Percentiles rank a stretch among this genome's conserved stretches.
phyloP scores from a whole-genome alignment of 805 yeast genomes.

The Aciculoconidium aculeatum region DNA sequence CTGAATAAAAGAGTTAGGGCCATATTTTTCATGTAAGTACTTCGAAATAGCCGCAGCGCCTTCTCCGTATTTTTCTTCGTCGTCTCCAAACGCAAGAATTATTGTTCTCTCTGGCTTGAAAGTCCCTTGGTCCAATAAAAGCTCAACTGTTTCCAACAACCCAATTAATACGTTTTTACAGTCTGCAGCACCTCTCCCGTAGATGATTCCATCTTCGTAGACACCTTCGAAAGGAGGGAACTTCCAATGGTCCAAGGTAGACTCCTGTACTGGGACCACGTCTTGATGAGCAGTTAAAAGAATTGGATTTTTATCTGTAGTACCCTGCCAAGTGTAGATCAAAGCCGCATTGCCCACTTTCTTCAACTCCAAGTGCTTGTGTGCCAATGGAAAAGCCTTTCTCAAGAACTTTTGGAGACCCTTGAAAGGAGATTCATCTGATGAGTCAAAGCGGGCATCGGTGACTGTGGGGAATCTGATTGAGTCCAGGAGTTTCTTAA shows the following conservation, averaged over 20 bases:
- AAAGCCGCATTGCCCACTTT: constrained; percentile 32
- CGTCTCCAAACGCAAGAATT: constrained; percentile 45
- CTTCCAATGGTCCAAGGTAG: constrained; percentile 33
- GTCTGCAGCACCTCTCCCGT: constrained; percentile 33
- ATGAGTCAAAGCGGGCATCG: constrained; percentile 20
- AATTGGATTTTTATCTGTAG: constrained; percentile 26
- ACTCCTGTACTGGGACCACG: constrained; percentile 37
- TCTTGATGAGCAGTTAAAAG: constrained; percentile 37
- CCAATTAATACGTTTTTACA: constrained; percentile 41
- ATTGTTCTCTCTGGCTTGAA: constrained; percentile 41
- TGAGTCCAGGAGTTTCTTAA: constrained; percentile 20
- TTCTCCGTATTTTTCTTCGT: constrained; percentile 42
- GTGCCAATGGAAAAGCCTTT: constrained; percentile 27
- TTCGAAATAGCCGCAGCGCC: constrained; percentile 34
- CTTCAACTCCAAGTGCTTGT: constrained; percentile 26
- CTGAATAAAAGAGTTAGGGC: constrained; percentile 38
- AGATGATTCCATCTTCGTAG: constrained; percentile 25
- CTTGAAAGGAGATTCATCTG: constrained; percentile 20
- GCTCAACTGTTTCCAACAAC: constrained; percentile 32
- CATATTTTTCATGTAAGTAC: constrained; percentile 31
- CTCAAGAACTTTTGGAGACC: constrained; percentile 26
- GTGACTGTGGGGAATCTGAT: constrained; percentile 27
- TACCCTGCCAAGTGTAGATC: constrained; percentile 35
- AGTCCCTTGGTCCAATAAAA: constrained; percentile 21
- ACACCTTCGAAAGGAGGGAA: constrained; percentile 34